Conservation (phyloP, 768 basidiomycete genomes). For the Termitomyces bulborhizus region DNA sequence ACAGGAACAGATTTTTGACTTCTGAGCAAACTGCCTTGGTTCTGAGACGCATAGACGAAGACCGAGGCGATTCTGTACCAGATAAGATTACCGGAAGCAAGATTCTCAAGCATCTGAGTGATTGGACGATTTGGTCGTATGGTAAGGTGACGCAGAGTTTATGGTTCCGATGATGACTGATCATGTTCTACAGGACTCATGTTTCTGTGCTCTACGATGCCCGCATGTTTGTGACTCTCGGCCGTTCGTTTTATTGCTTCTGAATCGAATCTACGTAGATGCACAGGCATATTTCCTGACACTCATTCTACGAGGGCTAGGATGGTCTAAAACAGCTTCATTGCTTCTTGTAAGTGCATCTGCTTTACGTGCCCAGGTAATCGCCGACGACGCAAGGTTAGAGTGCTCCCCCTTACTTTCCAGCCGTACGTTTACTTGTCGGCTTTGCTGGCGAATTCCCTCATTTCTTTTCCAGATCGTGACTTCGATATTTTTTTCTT, state of each 20-base stretch:
- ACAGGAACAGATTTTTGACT: conserved; percentile 39
- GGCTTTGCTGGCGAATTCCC: background rate
- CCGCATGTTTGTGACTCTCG: conserved; percentile 26
- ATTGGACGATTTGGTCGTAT: conserved; percentile 44
- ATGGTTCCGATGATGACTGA: background rate
- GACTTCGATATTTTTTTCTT: conserved; percentile 38
- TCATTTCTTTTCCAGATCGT: conserved; percentile 21
- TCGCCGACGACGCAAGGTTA: conserved; percentile 10
- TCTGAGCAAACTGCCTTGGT: conserved; percentile 36
- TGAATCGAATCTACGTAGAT: conserved; percentile 17
- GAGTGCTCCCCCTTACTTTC: conserved; percentile 42
- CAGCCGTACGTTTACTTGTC: conserved; percentile 26
- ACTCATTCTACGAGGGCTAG: conserved; percentile 40
- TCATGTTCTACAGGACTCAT: conserved; percentile 28
- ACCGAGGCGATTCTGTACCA: conserved; percentile 43
- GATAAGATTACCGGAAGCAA: conserved; percentile 32
- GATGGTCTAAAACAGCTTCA: conserved; percentile 29
- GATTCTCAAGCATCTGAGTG: conserved; percentile 31
- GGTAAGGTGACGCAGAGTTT: conserved; percentile 21
- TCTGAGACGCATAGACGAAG: conserved; percentile 40
- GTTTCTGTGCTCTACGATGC: conserved; percentile 39
- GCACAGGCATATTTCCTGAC: conserved; percentile 41
- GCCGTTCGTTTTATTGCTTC: background rate
- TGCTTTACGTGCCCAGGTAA: background rate
- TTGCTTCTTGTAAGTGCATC: conserved; percentile 33